phyloP scores from a whole-genome alignment of 2,329 filamentous ascomycete genomes.

The Cercospora canescens region DNA sequence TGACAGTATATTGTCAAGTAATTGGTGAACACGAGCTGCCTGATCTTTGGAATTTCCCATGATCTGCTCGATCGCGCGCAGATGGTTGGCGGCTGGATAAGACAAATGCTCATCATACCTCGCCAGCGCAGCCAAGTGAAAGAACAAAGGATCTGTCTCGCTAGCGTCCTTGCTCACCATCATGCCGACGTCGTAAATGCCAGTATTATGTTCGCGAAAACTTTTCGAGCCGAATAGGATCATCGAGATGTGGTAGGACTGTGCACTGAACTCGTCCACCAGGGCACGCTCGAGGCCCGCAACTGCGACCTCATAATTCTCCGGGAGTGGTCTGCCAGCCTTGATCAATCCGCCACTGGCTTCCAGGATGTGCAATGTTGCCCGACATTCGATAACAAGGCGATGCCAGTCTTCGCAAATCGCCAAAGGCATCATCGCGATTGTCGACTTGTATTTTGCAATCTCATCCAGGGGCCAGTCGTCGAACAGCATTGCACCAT shows the following conservation, averaged over 20 bases:
- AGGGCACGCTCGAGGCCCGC: neutral
- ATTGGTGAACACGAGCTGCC: neutral
- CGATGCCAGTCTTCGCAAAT: neutral
- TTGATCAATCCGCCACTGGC: neutral
- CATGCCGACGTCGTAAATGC: neutral
- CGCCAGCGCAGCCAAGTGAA: neutral
- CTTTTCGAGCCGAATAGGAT: neutral
- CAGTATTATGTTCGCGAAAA: neutral
- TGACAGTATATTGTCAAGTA: neutral
- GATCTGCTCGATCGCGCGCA: neutral
- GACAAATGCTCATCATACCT: neutral
- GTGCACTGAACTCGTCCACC: neutral
- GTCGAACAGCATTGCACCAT: neutral
- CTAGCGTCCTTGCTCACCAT: neutral
- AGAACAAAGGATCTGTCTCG: neutral
- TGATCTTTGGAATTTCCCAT: neutral
- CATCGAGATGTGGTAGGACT: neutral
- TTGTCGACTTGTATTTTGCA: neutral
- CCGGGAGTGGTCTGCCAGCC: neutral
- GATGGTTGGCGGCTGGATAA: neutral
- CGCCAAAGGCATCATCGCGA: neutral
- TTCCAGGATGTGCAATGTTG: neutral
- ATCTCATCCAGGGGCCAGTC: neutral
- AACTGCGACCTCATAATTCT: neutral
- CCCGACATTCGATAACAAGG: neutral